Evolutionary conservation across 179 eudicot genomes (phyloP).

Genomic region (Carnegiea gigantea): DNA sequence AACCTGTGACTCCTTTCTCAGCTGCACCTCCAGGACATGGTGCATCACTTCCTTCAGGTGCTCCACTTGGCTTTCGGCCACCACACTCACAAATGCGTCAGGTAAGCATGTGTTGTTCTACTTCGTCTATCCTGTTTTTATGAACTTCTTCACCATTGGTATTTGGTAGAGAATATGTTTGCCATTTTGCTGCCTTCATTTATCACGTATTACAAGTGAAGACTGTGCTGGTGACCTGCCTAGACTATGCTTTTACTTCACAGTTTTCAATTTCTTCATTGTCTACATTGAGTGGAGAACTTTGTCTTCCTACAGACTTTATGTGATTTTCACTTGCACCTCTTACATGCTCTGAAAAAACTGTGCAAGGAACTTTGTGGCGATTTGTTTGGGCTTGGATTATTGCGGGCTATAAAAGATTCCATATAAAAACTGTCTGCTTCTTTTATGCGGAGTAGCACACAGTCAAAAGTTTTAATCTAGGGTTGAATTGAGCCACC

Average conservation of each 20-base stretch:
- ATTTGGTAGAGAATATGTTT: not conserved
- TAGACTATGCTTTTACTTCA: not conserved
- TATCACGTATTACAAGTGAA: not conserved
- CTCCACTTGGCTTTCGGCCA: conserved; percentile 66
- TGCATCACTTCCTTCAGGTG: conserved; percentile 45
- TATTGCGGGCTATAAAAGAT: not conserved
- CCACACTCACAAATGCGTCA: conserved; percentile 58
- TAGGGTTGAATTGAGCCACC: not conserved
- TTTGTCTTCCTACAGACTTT: not conserved
- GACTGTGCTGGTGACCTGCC: not conserved
- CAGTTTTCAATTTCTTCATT: not conserved
- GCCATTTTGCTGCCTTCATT: not conserved
- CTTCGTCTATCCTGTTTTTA: not conserved
- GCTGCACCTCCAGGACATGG: conserved; percentile 36
- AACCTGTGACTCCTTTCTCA: conserved; percentile 40
- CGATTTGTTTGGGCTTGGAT: not conserved
- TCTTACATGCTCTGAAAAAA: not conserved
- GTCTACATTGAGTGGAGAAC: not conserved
- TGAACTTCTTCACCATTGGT: not conserved
- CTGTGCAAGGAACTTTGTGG: not conserved
- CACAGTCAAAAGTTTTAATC: not conserved
- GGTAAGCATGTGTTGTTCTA: conserved; percentile 38
- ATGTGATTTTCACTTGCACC: not conserved
- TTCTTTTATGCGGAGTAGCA: not conserved
- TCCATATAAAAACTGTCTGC: not conserved